Percentiles rank a stretch among this genome's conserved stretches.
phyloP scores from a whole-genome alignment of 169 alveolate genomes.

The Cryptosporidium canis region DNA sequence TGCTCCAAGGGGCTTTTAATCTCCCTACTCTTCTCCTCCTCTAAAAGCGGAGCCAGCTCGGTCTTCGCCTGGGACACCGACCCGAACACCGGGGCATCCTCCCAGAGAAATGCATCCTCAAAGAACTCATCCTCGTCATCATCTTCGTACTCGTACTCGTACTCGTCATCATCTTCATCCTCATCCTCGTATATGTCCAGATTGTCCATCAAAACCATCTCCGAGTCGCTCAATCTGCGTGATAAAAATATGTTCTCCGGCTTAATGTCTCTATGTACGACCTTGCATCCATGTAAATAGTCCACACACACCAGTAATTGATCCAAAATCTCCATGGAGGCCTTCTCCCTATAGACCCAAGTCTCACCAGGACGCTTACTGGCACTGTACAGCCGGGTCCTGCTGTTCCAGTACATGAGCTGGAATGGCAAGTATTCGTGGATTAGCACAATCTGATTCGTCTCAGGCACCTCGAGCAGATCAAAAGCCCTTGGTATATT shows the following conservation, averaged over 20 bases:
- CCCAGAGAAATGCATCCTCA: constrained; percentile 56
- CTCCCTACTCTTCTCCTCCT: background rate
- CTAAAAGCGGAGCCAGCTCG: background rate
- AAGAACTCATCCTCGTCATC: background rate
- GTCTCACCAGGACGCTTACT: background rate
- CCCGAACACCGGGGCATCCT: constrained; percentile 35
- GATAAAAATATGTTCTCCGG: constrained; percentile 64
- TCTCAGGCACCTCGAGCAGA: constrained; percentile 35
- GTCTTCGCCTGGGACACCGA: constrained; percentile 16
- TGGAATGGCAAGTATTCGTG: constrained; percentile 40
- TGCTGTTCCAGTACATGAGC: constrained; percentile 31
- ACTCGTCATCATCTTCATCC: background rate
- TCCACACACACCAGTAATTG: constrained; percentile 40
- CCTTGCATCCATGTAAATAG: background rate
- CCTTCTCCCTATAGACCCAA: constrained; percentile 7
- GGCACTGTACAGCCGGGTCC: background rate
- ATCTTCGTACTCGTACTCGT: background rate
- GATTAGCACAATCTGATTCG: constrained; percentile 33
- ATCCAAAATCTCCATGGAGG: background rate
- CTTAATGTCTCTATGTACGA: constrained; percentile 56
- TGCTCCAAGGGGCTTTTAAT: background rate
- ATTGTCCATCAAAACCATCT: background rate
- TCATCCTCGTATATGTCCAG: background rate
- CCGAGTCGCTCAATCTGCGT: background rate
- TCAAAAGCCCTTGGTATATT: constrained; percentile 28